A percentile compares a stretch with the other conserved stretches of the same genome.
phyloP scores from a whole-genome alignment of 202 grass and related monocot genomes.

The Tripidium arundinaceum region DNA sequence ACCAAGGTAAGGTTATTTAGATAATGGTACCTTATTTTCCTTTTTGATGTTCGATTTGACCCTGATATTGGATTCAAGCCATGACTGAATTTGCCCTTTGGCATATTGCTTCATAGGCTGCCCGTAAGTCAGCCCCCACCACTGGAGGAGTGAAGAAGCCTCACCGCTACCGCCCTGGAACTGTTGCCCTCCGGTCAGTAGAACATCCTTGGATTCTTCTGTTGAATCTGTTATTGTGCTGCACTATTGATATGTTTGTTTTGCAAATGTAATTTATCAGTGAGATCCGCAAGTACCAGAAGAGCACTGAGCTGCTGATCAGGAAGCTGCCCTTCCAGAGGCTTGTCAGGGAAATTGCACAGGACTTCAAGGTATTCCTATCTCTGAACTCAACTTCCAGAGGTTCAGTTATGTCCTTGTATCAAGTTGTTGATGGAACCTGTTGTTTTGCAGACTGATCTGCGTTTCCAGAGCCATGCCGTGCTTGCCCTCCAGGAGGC shows the following conservation, averaged over 20 bases:
- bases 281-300: constrained; percentile 76
- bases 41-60: background rate
- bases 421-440: background rate
- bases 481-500: constrained; percentile 65
- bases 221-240: background rate
- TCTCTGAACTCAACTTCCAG: background rate
- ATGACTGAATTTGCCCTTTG: background rate
- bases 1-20: constrained; percentile 44
- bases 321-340: constrained; percentile 68
- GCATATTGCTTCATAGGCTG: constrained; percentile 29
- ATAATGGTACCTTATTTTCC: background rate
- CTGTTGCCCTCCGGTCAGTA: constrained; percentile 48
- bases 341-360: constrained; percentile 58
- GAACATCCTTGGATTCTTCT: background rate
- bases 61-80: background rate
- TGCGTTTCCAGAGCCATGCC: constrained; percentile 58
- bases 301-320: constrained; percentile 68
- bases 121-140: constrained; percentile 43
- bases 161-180: constrained; percentile 50
- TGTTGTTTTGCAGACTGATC: constrained; percentile 44
- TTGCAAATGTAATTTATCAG: background rate
- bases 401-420: background rate
- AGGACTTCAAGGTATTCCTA: constrained; percentile 46
- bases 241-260: background rate
- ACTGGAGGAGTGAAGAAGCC: constrained; percentile 60